Evolutionary conservation across 2,329 filamentous ascomycete genomes (phyloP).

Genomic region (Colletotrichum trifolii): DNA sequence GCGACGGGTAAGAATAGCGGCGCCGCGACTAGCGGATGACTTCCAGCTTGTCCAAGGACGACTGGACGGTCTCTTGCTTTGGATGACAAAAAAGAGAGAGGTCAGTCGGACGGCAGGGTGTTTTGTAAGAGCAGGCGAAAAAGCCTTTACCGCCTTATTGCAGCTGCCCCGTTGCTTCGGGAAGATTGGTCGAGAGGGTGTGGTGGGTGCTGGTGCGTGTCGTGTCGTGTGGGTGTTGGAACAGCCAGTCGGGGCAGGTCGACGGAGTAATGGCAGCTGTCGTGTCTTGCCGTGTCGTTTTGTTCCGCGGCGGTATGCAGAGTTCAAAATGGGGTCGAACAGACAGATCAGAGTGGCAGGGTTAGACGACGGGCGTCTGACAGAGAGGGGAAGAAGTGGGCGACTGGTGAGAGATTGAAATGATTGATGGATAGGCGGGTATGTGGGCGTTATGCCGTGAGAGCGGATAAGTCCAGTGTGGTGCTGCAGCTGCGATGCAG

Average conservation of each 20-base stretch:
- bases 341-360: background rate
- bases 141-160: constrained; percentile 32
- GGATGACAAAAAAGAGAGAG: background rate
- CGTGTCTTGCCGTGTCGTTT: background rate
- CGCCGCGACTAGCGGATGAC: constrained; percentile 16
- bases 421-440: constrained; percentile 12
- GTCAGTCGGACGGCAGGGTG: constrained; percentile 27
- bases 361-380: constrained; percentile 1
- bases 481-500: constrained; percentile 3
- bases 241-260: background rate
- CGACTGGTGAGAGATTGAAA: constrained; percentile 14
- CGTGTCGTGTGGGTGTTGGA: constrained; percentile 12
- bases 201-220: constrained; percentile 23
- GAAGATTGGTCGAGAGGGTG: constrained; percentile 21
- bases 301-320: background rate
- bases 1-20: constrained; percentile 27
- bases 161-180: constrained; percentile 23
- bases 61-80: too few relatives aligned
- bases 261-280: background rate
- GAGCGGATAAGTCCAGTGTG: constrained; percentile 7
- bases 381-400: constrained; percentile 19
- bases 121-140: constrained; percentile 7
- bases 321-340: background rate
- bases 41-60: too few relatives aligned
- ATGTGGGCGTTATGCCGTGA: constrained; percentile 22